A percentile compares a stretch with the other conserved stretches of the same genome.
phyloP scores from a whole-genome alignment of 1,139 yeast genomes.

The Yamadazyma triangularis region DNA sequence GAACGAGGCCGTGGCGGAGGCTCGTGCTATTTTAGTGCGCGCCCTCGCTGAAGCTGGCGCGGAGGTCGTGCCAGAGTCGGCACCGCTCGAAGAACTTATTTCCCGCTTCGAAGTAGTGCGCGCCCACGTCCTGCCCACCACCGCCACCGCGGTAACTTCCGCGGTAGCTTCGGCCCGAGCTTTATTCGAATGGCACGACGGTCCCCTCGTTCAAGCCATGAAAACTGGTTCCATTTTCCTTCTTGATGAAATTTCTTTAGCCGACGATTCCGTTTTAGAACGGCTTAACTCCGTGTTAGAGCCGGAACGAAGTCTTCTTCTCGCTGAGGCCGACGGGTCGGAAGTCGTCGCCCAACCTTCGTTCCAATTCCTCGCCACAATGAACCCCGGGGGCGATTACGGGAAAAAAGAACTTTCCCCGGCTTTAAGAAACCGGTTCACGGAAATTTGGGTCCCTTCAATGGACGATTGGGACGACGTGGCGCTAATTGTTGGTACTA shows the following conservation, averaged over 20 bases:
- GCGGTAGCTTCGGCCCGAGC: slow-evolving; percentile 42
- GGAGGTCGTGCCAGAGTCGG: slow-evolving; percentile 16
- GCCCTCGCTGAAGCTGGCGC: slow-evolving; percentile 22
- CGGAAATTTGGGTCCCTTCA: slow-evolving; percentile 98
- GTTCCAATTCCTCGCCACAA: slow-evolving; percentile 91
- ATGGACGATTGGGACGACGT: slow-evolving; percentile 91
- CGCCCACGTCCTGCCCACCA: too few species aligned
- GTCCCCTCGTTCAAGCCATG: slow-evolving; percentile 84
- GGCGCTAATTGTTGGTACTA: slow-evolving; percentile 61
- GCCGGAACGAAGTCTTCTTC: slow-evolving; percentile 78
- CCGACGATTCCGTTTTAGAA: slow-evolving; percentile 96
- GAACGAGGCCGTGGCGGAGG: slow-evolving; percentile 48
- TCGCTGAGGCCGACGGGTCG: slow-evolving; percentile 80
- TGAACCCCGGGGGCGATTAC: slow-evolving; percentile 99
- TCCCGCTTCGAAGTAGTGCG: slow-evolving; percentile 23
- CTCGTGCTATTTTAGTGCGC: slow-evolving; percentile 29
- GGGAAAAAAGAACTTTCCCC: slow-evolving; percentile 98
- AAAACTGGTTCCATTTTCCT: slow-evolving; percentile 74
- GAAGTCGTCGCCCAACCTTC: slow-evolving; percentile 59
- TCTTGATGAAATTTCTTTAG: slow-evolving; percentile 92
- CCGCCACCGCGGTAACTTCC: slow-evolving; percentile 11
- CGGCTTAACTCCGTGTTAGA: slow-evolving; percentile 91
- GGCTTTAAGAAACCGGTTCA: slow-evolving; percentile 92
- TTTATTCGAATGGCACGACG: slow-evolving; percentile 94
- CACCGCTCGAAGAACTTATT: slow-evolving; percentile 37